Percentiles rank a stretch among this genome's conserved stretches.
Evolutionary conservation across 768 basidiomycete species (phyloP).

Genomic region (Rhizopogon salebrosus): DNA sequence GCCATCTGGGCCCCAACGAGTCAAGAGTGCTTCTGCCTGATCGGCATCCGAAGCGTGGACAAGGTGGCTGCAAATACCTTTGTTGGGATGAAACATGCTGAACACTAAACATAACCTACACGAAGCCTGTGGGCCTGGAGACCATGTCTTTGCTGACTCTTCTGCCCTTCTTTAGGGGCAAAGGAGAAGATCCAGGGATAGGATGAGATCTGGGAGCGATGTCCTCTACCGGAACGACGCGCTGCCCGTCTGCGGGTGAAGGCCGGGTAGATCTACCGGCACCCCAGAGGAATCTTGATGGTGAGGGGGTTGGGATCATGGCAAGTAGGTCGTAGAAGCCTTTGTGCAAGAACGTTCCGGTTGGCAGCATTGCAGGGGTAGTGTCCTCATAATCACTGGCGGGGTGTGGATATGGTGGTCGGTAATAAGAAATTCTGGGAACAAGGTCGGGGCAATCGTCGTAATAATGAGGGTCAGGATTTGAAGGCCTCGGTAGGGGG

Average conservation of each 20-base stretch:
- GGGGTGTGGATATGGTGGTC: slow-evolving; percentile 33
- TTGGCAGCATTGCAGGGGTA: slow-evolving; percentile 47
- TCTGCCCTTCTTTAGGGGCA: slow-evolving; percentile 46
- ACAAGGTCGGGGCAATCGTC: slow-evolving; percentile 4
- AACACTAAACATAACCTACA: slow-evolving; percentile 49
- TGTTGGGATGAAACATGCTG: slow-evolving; percentile 15
- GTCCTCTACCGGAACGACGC: slow-evolving; percentile 61
- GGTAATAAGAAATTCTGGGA: slow-evolving; percentile 10
- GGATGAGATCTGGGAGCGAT: slow-evolving; percentile 22
- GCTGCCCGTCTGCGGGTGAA: slow-evolving; percentile 29
- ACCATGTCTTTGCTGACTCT: slow-evolving; percentile 88
- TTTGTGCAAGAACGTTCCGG: slow-evolving; percentile 75
- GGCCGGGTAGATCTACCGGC: slow-evolving; percentile 24
- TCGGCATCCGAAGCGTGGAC: slow-evolving; percentile 89
- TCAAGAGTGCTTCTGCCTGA: slow-evolving; percentile 81
- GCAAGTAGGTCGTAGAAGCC: slow-evolving; percentile 87
- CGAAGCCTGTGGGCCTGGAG: slow-evolving; percentile 74
- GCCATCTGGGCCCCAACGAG: slow-evolving; percentile 85
- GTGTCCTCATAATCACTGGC: slow-evolving; percentile 33
- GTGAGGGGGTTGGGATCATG: slow-evolving; percentile 66
- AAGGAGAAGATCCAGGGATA: slow-evolving; percentile 19
- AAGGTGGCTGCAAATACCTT: slow-evolving; percentile 54
- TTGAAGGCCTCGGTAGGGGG: slow-evolving; percentile 1
- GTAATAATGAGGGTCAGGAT: not conserved
- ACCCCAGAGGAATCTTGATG: slow-evolving; percentile 62